Conservation (phyloP, 805 yeast genomes). For the Kazachstania bromeliacearum region DNA sequence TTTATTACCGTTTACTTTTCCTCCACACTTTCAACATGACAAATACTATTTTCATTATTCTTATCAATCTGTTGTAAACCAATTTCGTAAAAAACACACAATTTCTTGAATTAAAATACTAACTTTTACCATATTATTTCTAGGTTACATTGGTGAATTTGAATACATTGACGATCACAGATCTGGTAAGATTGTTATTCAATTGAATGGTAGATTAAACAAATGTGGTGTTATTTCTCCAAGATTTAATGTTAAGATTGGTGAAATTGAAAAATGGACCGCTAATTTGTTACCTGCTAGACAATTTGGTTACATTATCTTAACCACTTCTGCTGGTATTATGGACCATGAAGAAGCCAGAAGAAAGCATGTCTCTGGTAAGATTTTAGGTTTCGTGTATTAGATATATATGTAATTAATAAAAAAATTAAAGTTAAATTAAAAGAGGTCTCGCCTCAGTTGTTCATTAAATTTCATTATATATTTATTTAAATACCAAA, state of each 20-base stretch:
- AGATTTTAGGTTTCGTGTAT: conserved; percentile 95
- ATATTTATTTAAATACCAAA: conserved; percentile 7
- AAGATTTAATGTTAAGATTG: conserved; percentile 92
- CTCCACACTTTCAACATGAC: conserved; percentile 41
- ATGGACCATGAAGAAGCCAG: conserved; percentile 99
- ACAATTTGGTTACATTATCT: conserved; percentile 95
- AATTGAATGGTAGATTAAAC: conserved; percentile 95
- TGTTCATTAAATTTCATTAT: neutral
- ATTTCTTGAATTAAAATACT: too few relatives aligned
- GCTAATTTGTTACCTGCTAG: conserved; percentile 96
- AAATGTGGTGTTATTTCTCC: conserved; percentile 98
- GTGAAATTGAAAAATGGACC: conserved; percentile 96
- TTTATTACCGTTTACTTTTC: conserved; percentile 56
- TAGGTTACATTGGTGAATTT: conserved; percentile 87
- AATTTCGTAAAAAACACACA: too few relatives aligned
- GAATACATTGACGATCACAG: conserved; percentile 98
- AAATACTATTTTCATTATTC: too few relatives aligned
- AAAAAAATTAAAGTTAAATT: neutral
- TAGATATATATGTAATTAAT: conserved; percentile 29
- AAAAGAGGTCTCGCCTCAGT: neutral
- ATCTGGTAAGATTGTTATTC: conserved; percentile 94
- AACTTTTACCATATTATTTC: conserved; percentile 33
- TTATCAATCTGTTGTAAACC: neutral
- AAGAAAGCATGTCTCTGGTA: conserved; percentile 99
- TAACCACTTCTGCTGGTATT: conserved; percentile 98